Base-by-base conservation (phyloP, 805 yeast species). In the Barnettozyma sp. region DNA sequence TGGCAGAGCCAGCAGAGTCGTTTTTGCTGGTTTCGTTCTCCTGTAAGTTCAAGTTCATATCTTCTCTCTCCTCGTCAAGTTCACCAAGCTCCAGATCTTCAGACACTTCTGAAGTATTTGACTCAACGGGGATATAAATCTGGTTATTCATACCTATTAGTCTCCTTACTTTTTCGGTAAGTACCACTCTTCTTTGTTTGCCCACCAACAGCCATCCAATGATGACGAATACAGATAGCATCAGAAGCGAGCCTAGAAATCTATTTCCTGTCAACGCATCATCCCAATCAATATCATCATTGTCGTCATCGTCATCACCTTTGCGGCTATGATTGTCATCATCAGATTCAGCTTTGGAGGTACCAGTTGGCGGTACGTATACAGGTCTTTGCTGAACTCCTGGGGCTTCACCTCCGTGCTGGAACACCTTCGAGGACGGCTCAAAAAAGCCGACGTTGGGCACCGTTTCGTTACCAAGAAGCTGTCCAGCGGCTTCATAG, bases 391-490 rank as follows among this genome's bases (percentile, higher is more conserved):
- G 33, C 0, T 45, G 32, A 1, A 70, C 44, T 2, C 65, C 69
- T 3, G 46, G 49, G 7, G 54, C 57, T 46, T 78, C 84, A 12
- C 77, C 74, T 3, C 85, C 85, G 39, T 61, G 60, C 18, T 63
- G 58, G 46, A 67, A 73, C 5, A 65, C 54, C 14, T 63, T 65
- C 0, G 73, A 68, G 0, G 72, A 62, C 0, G 79, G 67, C 12
- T 70, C 62, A 47, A 62, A 70, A 35, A 58, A 66, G 0, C 83
- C 82, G 6, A 65, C 55, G 7, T 45, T 42, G 9, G 49, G 55
- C 29, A 37, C 38, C 3, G 30, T 30, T 4, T 10, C 12, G 24
- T 24, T 19, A 24, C 24, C 43, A 32, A 36, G 37, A n/a, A 36
- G 27, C 21, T 50, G 30, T 35, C 44, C 32, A 29, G 50, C 48